These are phyloP conservation scores for Collybia sp. DNA, from an alignment of 768 basidiomycete species.

Conservation along the genomic window DNA sequence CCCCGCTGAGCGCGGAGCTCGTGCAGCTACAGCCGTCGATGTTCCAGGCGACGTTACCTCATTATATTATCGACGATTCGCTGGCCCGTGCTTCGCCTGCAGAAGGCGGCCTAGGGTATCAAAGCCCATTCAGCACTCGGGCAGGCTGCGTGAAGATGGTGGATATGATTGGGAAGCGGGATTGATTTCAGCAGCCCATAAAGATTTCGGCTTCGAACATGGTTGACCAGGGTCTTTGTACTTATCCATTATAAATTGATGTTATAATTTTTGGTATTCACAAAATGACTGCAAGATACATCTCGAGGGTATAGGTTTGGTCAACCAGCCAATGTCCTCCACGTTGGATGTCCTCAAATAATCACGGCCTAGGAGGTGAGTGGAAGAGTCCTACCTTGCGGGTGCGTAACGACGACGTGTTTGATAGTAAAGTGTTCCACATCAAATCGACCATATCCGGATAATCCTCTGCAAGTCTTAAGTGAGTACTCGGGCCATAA, in stretches of 20 bases:
- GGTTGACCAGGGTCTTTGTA: too few species aligned
- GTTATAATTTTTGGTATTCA: neutral
- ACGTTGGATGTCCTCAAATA: too few species aligned
- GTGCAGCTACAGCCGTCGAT: constrained; percentile 56
- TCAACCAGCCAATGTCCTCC: too few species aligned
- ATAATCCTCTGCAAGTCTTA: constrained; percentile 29
- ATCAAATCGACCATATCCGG: constrained; percentile 50
- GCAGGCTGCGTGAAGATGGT: constrained; percentile 55
- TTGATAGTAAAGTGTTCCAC: constrained; percentile 46
- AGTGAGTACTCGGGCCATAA: neutral
- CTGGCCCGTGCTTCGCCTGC: constrained; percentile 48
- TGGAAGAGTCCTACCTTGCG: constrained; percentile 6
- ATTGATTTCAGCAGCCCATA: too few species aligned
- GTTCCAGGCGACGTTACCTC: constrained; percentile 48
- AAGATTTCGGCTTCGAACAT: too few species aligned
- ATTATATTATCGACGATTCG: constrained; percentile 64
- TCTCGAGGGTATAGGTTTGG: too few species aligned
- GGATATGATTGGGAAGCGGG: constrained; percentile 10
- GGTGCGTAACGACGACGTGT: constrained; percentile 37
- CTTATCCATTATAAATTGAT: neutral
- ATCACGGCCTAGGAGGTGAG: too few species aligned
- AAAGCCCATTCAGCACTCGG: constrained; percentile 51
- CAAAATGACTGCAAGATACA: too few species aligned
- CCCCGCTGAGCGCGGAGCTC: constrained; percentile 41
- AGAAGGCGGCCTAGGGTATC: constrained; percentile 60